phyloP scores from a whole-genome alignment of 176 grass and related monocot genomes.

The Sorghum bicolor region DNA sequence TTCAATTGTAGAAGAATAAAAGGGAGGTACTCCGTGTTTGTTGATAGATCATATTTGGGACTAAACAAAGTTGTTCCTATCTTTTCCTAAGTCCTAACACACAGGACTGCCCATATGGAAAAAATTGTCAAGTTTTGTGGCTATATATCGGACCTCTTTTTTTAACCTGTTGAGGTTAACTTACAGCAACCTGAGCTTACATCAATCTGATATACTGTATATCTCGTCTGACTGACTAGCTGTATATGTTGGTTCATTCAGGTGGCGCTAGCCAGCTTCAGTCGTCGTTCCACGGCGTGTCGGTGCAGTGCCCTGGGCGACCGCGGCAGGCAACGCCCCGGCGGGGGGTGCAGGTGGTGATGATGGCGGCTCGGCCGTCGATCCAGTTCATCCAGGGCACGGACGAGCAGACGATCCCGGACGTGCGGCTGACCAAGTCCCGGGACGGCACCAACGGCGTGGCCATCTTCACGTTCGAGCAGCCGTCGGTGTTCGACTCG shows the following conservation, averaged over 20 bases:
- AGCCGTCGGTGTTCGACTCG: constrained; percentile 90
- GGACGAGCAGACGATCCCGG: constrained; percentile 89
- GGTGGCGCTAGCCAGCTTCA: constrained; percentile 25
- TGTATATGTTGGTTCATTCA: background rate
- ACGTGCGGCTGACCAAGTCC: constrained; percentile 88
- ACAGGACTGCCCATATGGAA: background rate
- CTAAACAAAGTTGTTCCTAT: background rate
- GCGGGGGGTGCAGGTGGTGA: constrained; percentile 27
- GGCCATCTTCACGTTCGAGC: constrained; percentile 74
- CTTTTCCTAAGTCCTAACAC: background rate
- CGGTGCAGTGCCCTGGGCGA: constrained; percentile 32
- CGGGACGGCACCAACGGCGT: constrained; percentile 77
- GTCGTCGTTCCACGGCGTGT: constrained; percentile 47
- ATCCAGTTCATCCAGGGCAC: constrained; percentile 98
- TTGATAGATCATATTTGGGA: background rate
- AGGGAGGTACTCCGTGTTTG: background rate
- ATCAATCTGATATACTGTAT: background rate
- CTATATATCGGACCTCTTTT: too few species aligned
- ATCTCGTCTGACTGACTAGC: background rate
- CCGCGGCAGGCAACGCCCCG: background rate
- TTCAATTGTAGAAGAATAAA: background rate
- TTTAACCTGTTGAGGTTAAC: background rate
- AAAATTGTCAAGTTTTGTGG: too few species aligned
- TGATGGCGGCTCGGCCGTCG: constrained; percentile 53
- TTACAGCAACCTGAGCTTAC: background rate